Evolutionary conservation across 768 basidiomycete genomes (phyloP).

Genomic region (Dacryopinax spathularia): DNA sequence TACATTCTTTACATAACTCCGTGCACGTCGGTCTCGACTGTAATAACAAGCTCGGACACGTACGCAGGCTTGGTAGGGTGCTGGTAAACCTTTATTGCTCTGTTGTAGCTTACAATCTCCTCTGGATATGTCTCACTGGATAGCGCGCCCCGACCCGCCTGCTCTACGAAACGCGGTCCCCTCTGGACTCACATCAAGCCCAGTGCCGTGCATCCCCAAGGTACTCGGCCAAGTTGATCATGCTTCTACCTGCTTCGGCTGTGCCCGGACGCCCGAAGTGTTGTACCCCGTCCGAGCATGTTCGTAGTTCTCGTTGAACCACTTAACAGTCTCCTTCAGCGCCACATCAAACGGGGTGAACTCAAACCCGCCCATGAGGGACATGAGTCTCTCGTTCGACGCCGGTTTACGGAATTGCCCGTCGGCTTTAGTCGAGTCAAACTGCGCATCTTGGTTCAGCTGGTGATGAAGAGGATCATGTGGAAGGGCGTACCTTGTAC

Average conservation of each 20-base stretch:
- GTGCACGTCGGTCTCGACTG: neutral
- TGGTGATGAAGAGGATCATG: neutral
- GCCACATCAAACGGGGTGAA: constrained; percentile 84
- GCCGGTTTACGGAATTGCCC: constrained; percentile 96
- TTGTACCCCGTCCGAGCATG: constrained; percentile 45
- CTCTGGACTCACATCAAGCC: too few species aligned
- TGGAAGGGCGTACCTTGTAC: constrained; percentile 40
- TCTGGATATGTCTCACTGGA: too few species aligned
- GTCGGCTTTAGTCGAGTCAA: constrained; percentile 71
- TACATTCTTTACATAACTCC: neutral
- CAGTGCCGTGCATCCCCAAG: too few species aligned
- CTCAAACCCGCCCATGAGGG: constrained; percentile 63
- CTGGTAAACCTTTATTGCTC: too few species aligned
- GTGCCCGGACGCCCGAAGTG: neutral
- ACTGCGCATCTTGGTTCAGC: constrained; percentile 32
- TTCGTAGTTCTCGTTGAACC: constrained; percentile 76
- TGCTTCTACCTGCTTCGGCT: neutral
- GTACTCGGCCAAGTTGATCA: too few species aligned
- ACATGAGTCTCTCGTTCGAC: constrained; percentile 73
- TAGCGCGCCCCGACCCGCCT: too few species aligned
- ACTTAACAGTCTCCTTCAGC: constrained; percentile 59
- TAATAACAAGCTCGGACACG: neutral
- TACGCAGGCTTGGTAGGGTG: too few species aligned
- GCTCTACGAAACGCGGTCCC: too few species aligned
- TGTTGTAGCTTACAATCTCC: too few species aligned